Percentiles rank a stretch among this genome's conserved stretches.
Evolutionary conservation across 2,329 filamentous ascomycete species (phyloP).

Genomic region (Myrmaecium sp.): DNA sequence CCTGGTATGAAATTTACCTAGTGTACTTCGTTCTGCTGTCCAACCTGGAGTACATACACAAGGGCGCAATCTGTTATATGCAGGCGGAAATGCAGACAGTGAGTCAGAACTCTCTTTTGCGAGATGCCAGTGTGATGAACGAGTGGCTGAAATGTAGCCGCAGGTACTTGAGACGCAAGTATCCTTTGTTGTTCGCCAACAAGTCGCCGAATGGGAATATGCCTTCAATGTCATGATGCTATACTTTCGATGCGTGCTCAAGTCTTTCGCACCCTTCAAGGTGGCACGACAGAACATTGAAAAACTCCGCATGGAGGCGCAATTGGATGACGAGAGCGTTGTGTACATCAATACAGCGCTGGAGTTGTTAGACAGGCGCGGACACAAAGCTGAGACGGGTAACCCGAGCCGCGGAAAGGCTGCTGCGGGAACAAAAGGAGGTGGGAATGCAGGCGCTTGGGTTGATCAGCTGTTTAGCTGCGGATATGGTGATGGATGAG

Average conservation of each 20-base stretch:
- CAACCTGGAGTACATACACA: conserved; percentile 20
- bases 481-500: background rate
- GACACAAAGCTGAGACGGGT: background rate
- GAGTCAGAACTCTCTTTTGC: too few species aligned
- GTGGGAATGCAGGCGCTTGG: background rate
- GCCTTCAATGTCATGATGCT: conserved; percentile 14
- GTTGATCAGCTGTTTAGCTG: background rate
- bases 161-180: conserved; percentile 16
- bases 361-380: conserved; percentile 2
- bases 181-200: conserved; percentile 15
- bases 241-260: conserved; percentile 16
- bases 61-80: conserved; percentile 17
- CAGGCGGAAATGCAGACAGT: conserved; percentile 18
- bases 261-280: conserved; percentile 16
- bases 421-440: conserved; percentile 5
- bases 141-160: too few species aligned
- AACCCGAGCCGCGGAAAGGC: conserved; percentile 4
- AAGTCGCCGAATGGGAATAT: conserved; percentile 19
- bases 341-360: conserved; percentile 14
- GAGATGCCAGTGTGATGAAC: too few species aligned
- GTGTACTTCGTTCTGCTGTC: conserved; percentile 19
- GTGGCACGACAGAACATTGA: conserved; percentile 18
- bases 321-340: conserved; percentile 13
- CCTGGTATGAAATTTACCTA: conserved; percentile 20
- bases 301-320: conserved; percentile 13